Evolutionary conservation across 331 rosid species (phyloP).

Genomic region (Acacia concinna): DNA sequence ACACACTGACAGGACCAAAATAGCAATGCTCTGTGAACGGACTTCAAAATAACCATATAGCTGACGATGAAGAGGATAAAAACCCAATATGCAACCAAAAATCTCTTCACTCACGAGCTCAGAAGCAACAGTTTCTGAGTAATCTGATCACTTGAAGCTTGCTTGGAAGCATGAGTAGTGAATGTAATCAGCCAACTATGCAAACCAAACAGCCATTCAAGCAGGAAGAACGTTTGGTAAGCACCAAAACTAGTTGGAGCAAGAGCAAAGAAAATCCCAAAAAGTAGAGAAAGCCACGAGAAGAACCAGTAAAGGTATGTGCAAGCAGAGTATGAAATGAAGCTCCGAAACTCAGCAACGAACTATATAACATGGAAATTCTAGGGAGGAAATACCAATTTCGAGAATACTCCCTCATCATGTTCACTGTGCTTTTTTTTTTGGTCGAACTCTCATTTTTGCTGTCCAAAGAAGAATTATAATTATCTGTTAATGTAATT

Average conservation of each 20-base stretch:
- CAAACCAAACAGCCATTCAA: conserved; percentile 40
- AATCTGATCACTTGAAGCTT: not conserved
- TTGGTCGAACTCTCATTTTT: no score
- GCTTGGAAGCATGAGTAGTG: not conserved
- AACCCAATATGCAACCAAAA: conserved; percentile 9
- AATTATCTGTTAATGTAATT: no score
- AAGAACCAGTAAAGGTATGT: not conserved
- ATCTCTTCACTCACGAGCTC: not conserved
- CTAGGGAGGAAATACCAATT: not conserved
- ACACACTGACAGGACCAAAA: conserved; percentile 7
- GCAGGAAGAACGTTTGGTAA: conserved; percentile 43
- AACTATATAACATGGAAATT: not conserved
- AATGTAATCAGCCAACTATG: not conserved
- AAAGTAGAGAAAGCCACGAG: not conserved
- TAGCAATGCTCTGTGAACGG: conserved; percentile 11
- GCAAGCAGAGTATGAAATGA: not conserved
- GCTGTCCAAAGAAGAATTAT: not conserved
- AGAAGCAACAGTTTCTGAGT: not conserved
- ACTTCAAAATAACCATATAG: conserved; percentile 16
- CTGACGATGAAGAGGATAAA: not conserved
- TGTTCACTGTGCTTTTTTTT: no score
- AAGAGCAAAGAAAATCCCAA: not conserved
- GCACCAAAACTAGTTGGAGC: conserved; percentile 30
- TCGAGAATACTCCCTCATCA: not conserved
- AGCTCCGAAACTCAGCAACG: conserved; percentile 5